These are phyloP conservation scores for Microsporum audouinii DNA, from an alignment of 2,329 filamentous ascomycete genomes.

Conservation along the genomic window DNA sequence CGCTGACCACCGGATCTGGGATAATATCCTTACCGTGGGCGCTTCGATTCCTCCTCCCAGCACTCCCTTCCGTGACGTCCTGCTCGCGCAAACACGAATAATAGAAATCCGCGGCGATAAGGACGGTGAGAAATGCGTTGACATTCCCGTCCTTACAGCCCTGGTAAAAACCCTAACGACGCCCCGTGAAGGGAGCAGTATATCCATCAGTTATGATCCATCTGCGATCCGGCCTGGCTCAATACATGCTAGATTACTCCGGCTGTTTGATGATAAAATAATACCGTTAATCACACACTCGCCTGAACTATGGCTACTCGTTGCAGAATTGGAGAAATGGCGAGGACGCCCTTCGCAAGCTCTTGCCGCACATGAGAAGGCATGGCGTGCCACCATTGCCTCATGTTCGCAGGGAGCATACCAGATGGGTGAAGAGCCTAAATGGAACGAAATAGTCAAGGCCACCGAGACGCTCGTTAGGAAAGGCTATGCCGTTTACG, in stretches of 20 bases:
- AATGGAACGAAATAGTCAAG: slow-evolving; percentile 62
- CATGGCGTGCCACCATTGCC: slow-evolving; percentile 60
- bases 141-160: slow-evolving; percentile 58
- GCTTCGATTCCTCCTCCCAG: slow-evolving; percentile 60
- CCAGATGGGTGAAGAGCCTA: slow-evolving; percentile 46
- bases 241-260: slow-evolving; percentile 42
- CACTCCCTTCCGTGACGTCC: slow-evolving; percentile 57
- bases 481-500: slow-evolving; percentile 70
- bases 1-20: slow-evolving; percentile 88
- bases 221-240: slow-evolving; percentile 43
- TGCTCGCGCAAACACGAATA: slow-evolving; percentile 62
- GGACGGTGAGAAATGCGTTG: slow-evolving; percentile 65
- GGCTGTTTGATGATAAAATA: slow-evolving; percentile 62
- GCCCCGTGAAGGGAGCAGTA: slow-evolving; percentile 20
- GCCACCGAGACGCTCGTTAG: slow-evolving; percentile 67
- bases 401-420: slow-evolving; percentile 35
- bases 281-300: slow-evolving; percentile 75
- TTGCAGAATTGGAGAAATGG: slow-evolving; percentile 63
- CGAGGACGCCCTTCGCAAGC: slow-evolving; percentile 57
- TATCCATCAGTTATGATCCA: slow-evolving; percentile 4
- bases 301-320: slow-evolving; percentile 62
- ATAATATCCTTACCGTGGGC: slow-evolving; percentile 83
- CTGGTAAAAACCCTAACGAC: slow-evolving; percentile 59
- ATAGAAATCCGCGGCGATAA: slow-evolving; percentile 57
- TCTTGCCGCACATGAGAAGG: slow-evolving; percentile 75